Conservation (phyloP, 345 rosid genomes). For the Streptanthus diversifolius region DNA sequence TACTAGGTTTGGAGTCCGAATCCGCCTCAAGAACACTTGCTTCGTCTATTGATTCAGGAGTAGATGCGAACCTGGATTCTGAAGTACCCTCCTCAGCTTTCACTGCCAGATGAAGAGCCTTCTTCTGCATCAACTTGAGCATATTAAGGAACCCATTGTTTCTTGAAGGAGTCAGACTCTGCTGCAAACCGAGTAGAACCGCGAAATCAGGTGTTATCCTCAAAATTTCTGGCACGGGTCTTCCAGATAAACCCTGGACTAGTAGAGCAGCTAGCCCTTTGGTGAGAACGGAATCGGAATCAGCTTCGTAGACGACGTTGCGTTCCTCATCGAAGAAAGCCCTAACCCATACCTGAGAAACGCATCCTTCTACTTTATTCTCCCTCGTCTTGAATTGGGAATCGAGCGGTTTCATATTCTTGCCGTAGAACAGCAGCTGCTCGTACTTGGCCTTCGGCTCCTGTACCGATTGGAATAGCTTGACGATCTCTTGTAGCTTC, state of each 20-base stretch:
- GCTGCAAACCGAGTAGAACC: constrained; percentile 74
- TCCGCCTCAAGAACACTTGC: constrained; percentile 12
- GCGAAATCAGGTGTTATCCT: constrained; percentile 76
- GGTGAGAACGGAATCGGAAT: constrained; percentile 79
- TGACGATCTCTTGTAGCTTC: constrained; percentile 74
- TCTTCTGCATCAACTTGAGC: constrained; percentile 89
- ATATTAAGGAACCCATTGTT: constrained; percentile 91
- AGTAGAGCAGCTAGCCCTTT: constrained; percentile 92
- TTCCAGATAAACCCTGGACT: constrained; percentile 77
- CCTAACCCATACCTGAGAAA: constrained; percentile 95
- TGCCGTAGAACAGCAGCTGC: constrained; percentile 82
- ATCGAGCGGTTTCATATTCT: constrained; percentile 67
- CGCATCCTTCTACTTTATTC: constrained; percentile 93
- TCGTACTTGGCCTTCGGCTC: constrained; percentile 75
- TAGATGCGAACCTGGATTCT: constrained; percentile 7
- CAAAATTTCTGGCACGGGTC: constrained; percentile 65
- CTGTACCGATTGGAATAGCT: constrained; percentile 75
- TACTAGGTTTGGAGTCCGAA: neutral
- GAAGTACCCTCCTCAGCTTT: constrained; percentile 37
- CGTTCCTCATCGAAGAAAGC: constrained; percentile 59
- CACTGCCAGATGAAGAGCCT: constrained; percentile 53
- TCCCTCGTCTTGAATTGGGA: constrained; percentile 62
- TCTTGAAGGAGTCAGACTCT: constrained; percentile 81
- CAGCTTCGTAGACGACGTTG: constrained; percentile 80
- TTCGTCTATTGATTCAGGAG: constrained; percentile 6